Conservation (phyloP, 257 asterid genomes). For the Echium plantagineum region DNA sequence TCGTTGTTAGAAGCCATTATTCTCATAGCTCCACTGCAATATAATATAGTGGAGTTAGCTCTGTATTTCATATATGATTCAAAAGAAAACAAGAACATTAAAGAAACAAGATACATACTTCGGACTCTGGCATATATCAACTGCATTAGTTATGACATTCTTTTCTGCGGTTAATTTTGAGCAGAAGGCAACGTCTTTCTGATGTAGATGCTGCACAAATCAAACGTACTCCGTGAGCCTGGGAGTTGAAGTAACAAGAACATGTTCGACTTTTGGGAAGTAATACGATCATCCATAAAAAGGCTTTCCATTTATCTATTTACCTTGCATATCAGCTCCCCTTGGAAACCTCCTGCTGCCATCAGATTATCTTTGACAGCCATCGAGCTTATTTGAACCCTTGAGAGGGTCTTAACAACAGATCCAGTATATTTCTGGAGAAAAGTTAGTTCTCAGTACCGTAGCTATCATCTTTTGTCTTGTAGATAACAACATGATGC, state of each 20-base stretch:
- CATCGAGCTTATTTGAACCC: constrained; percentile 81
- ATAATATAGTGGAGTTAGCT: not conserved
- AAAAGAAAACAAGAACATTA: no score
- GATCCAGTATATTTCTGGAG: constrained; percentile 50
- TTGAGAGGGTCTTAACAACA: constrained; percentile 40
- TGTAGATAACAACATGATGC: not conserved
- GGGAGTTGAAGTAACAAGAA: not conserved
- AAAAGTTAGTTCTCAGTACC: not conserved
- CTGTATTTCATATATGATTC: not conserved
- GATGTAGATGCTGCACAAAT: constrained; percentile 42
- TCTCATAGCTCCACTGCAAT: constrained; percentile 51
- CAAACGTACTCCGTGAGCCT: not conserved
- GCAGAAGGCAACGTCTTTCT: constrained; percentile 57
- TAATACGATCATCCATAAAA: no score
- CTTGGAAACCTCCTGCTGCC: constrained; percentile 85
- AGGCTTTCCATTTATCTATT: no score
- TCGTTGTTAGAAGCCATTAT: constrained; percentile 76
- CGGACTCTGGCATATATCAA: constrained; percentile 37
- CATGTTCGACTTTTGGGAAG: no score
- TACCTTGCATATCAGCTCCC: constrained; percentile 92
- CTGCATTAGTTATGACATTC: constrained; percentile 71
- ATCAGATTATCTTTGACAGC: constrained; percentile 58
- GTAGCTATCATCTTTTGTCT: not conserved
- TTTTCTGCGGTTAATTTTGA: constrained; percentile 54
- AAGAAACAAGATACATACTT: constrained; percentile 21